Conservation (phyloP, 2,329 filamentous ascomycete species). For the Aspergillus brasiliensis region DNA sequence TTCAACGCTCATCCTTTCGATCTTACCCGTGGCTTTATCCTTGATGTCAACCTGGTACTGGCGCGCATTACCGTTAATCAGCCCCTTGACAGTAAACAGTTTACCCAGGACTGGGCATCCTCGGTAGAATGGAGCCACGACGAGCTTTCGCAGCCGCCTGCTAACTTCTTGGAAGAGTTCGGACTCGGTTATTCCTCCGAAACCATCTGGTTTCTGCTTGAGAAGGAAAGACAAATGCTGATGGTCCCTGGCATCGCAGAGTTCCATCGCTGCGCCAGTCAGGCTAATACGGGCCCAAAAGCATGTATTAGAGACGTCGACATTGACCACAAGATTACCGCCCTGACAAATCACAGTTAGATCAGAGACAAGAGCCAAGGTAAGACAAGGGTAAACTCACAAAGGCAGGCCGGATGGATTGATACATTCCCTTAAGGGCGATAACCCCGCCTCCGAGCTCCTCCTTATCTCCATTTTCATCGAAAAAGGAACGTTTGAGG, state of each 20-base stretch:
- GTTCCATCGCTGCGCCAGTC: slow-evolving; percentile 36
- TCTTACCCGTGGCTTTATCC: slow-evolving; percentile 42
- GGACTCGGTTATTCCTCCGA: slow-evolving; percentile 28
- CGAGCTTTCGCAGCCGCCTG: slow-evolving; percentile 37
- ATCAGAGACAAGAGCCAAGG: slow-evolving; percentile 4
- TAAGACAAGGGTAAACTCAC: slow-evolving; percentile 36
- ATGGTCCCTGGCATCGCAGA: slow-evolving; percentile 35
- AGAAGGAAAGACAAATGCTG: slow-evolving; percentile 32
- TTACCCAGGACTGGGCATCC: slow-evolving; percentile 38
- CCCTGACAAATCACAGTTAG: slow-evolving; percentile 47
- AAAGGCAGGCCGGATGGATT: slow-evolving; percentile 76
- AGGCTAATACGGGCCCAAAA: slow-evolving; percentile 68
- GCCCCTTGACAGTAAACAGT: slow-evolving; percentile 54
- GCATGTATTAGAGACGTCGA: slow-evolving; percentile 87
- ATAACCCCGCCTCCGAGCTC: slow-evolving; percentile 68
- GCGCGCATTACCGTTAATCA: slow-evolving; percentile 48
- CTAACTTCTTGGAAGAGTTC: slow-evolving; percentile 30
- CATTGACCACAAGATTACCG: slow-evolving; percentile 74
- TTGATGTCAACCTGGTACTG: slow-evolving; percentile 47
- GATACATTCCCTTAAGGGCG: slow-evolving; percentile 86
- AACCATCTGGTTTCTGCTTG: slow-evolving; percentile 24
- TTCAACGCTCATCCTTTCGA: slow-evolving; percentile 59
- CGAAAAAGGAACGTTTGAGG: slow-evolving; percentile 84
- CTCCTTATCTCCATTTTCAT: slow-evolving; percentile 50
- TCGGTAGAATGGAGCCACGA: slow-evolving; percentile 40